A percentile compares a stretch with the other conserved stretches of the same genome.
Conservation (phyloP, 208 protist genomes). For the Acanthamoeba culbertsoni region DNA sequence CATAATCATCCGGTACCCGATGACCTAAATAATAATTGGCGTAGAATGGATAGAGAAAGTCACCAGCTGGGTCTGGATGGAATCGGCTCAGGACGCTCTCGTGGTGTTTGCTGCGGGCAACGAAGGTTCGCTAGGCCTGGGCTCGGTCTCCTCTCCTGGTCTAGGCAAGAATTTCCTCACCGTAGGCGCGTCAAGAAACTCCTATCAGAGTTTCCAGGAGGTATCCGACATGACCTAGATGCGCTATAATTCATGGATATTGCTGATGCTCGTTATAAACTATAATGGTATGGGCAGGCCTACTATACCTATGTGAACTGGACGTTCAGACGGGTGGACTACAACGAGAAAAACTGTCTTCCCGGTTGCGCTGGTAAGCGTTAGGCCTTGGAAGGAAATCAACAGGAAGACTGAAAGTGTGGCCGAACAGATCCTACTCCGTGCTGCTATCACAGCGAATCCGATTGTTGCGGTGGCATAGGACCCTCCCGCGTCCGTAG, state of each 20-base stretch:
- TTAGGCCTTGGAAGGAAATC: too few relatives aligned
- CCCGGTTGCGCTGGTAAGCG: not conserved
- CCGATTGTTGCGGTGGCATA: slow-evolving; percentile 6
- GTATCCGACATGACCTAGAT: not conserved
- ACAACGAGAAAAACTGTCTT: not conserved
- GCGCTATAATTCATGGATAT: not conserved
- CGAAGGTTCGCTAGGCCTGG: not conserved
- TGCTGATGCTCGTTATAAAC: not conserved
- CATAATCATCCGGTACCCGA: not conserved
- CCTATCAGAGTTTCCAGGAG: not conserved
- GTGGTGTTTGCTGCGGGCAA: slow-evolving; percentile 40
- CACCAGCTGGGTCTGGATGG: not conserved
- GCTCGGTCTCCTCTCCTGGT: not conserved
- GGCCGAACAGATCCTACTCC: not conserved
- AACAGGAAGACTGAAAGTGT: not conserved
- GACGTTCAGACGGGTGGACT: not conserved
- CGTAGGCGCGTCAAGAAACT: not conserved
- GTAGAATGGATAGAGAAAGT: too few relatives aligned
- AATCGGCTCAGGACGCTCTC: not conserved
- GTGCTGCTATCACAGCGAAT: not conserved
- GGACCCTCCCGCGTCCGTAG: not conserved
- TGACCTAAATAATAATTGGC: too few relatives aligned
- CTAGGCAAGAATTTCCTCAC: slow-evolving; percentile 36
- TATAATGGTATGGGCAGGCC: not conserved
- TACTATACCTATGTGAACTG: slow-evolving; percentile 42